phyloP scores from a whole-genome alignment of 73 alveolate species.

The Paramecium sexaurelia region DNA sequence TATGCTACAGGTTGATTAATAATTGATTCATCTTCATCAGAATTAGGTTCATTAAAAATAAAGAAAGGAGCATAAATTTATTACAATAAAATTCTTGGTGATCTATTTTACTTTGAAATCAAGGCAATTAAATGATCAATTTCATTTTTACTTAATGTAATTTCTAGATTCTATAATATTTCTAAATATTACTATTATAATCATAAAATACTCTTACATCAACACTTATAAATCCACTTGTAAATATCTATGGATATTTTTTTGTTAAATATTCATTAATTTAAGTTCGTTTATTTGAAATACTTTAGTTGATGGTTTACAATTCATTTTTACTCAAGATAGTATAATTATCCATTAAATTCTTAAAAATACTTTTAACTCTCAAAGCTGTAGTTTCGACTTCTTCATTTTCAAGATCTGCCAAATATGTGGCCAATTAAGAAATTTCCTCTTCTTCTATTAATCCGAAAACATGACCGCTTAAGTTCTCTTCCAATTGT shows the following conservation, averaged over 20 bases:
- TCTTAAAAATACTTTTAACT: constrained; percentile 39
- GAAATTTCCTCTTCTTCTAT: background rate
- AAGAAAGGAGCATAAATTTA: background rate
- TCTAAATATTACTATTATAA: background rate
- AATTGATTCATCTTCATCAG: background rate
- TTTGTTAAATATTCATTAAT: background rate
- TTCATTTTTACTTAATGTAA: background rate
- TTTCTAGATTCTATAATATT: background rate
- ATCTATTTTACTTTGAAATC: background rate
- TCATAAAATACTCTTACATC: background rate
- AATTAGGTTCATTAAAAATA: background rate
- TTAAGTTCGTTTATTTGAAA: background rate
- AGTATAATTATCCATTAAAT: constrained; percentile 24
- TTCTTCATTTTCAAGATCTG: background rate
- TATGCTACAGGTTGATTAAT: background rate
- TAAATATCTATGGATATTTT: background rate
- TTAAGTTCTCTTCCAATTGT: background rate
- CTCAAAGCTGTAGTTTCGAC: background rate
- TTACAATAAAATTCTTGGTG: background rate
- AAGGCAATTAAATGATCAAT: background rate
- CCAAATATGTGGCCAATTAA: constrained; percentile 15
- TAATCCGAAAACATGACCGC: background rate
- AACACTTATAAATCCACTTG: background rate
- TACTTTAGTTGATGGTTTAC: background rate
- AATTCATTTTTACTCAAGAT: background rate